phyloP scores from a whole-genome alignment of 192 early-diverging fungal genomes.

The Coemansia erecta region DNA sequence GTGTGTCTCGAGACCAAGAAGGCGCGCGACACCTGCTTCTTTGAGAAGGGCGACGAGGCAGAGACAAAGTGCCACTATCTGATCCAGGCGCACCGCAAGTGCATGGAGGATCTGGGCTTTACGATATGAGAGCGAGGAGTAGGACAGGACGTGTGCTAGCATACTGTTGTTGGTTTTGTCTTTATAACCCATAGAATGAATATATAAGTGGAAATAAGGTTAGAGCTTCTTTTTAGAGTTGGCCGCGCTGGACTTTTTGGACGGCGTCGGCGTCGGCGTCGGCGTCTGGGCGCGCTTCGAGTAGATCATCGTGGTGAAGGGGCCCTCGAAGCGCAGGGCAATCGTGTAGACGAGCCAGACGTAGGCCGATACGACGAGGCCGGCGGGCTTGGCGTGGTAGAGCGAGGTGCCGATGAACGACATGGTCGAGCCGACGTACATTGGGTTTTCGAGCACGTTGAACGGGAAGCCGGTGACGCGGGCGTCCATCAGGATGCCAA shows the following conservation, averaged over 20 bases:
- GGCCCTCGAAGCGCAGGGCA: slow-evolving; percentile 78
- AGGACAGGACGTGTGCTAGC: no score
- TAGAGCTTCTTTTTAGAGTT: slow-evolving; percentile 26
- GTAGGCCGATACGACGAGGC: slow-evolving; percentile 64
- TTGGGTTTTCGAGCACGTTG: slow-evolving; percentile 90
- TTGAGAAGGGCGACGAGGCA: slow-evolving; percentile 63
- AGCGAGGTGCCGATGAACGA: slow-evolving; percentile 81
- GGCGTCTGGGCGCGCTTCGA: slow-evolving; percentile 50
- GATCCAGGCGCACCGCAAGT: slow-evolving; percentile 82
- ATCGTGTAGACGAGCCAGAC: slow-evolving; percentile 75
- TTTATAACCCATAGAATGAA: not conserved
- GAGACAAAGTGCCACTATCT: slow-evolving; percentile 88
- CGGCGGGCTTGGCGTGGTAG: slow-evolving; percentile 71
- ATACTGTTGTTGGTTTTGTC: no score
- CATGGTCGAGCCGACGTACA: slow-evolving; percentile 90
- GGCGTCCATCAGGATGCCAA: slow-evolving; percentile 87
- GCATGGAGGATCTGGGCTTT: slow-evolving; percentile 93
- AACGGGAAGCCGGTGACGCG: slow-evolving; percentile 89
- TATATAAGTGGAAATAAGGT: not conserved
- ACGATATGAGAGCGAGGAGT: slow-evolving; percentile 60
- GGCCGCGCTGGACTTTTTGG: not conserved
- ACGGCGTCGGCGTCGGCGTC: slow-evolving; percentile 1
- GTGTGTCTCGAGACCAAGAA: slow-evolving; percentile 95
- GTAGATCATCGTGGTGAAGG: slow-evolving; percentile 83
- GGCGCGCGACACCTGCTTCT: slow-evolving; percentile 83